phyloP scores from a whole-genome alignment of 2,329 filamentous ascomycete genomes.

The Emergomyces orientalis region DNA sequence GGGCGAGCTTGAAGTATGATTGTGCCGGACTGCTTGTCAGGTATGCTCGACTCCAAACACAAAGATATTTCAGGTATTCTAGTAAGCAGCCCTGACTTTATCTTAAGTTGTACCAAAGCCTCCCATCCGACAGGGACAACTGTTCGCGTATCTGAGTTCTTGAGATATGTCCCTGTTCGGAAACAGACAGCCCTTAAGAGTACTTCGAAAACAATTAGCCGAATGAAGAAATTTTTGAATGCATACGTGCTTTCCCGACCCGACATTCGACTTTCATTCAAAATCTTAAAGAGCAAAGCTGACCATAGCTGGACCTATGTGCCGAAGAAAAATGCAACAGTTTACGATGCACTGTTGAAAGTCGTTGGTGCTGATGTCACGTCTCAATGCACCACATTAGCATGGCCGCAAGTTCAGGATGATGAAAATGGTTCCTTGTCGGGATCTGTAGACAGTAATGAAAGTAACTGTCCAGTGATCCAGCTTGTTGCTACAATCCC shows the following conservation, averaged over 20 bases:
- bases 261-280: conserved; percentile 46
- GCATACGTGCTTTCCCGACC: conserved; percentile 52
- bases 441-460: not conserved
- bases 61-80: conserved; percentile 3
- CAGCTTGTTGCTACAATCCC: conserved; percentile 43
- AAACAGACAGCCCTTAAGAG: conserved; percentile 47
- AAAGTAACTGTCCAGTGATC: not conserved
- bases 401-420: conserved; percentile 14
- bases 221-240: conserved; percentile 47
- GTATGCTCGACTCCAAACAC: conserved; percentile 23
- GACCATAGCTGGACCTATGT: conserved; percentile 55
- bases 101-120: conserved; percentile 32
- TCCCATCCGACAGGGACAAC: conserved; percentile 54
- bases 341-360: conserved; percentile 48
- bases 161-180: conserved; percentile 51
- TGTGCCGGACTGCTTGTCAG: conserved; percentile 41
- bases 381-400: conserved; percentile 38
- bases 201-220: conserved; percentile 40
- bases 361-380: conserved; percentile 47
- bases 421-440: not conserved
- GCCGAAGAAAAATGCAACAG: conserved; percentile 39
- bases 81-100: conserved; percentile 18
- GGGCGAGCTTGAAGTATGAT: conserved; percentile 42
- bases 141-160: conserved; percentile 47
- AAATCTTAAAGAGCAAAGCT: conserved; percentile 50